phyloP scores from a whole-genome alignment of 2,329 filamentous ascomycete genomes.

The Diaporthe citriasiana region DNA sequence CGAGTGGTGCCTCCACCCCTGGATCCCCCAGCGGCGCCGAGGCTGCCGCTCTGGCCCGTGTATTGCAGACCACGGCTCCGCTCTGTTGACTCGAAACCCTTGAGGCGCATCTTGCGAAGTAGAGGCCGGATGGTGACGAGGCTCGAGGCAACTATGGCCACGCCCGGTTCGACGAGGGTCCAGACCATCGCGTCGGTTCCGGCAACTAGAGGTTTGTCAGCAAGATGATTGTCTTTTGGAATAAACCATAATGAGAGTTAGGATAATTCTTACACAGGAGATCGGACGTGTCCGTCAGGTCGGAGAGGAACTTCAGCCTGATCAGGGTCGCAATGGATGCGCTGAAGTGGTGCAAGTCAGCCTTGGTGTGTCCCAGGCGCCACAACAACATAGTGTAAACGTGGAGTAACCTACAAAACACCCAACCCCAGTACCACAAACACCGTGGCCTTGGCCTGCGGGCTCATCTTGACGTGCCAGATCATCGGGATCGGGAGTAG shows the following conservation, averaged over 20 bases:
- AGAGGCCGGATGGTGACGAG: conserved; percentile 69
- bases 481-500: conserved; percentile 68
- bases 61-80: conserved; percentile 51
- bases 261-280: conserved; percentile 61
- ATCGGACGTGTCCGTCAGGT: conserved; percentile 60
- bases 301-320: conserved; percentile 62
- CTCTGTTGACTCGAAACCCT: conserved; percentile 61
- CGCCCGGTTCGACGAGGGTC: conserved; percentile 69
- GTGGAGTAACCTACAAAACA: conserved; percentile 58
- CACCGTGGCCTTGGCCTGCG: conserved; percentile 66
- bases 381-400: too few relatives aligned
- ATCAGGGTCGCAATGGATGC: conserved; percentile 69
- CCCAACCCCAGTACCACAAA: conserved; percentile 64
- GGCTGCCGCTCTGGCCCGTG: conserved; percentile 48
- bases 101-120: conserved; percentile 62
- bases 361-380: background rate
- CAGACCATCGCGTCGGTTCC: conserved; percentile 68
- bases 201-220: conserved; percentile 52
- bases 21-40: conserved; percentile 15
- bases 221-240: background rate
- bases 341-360: conserved; percentile 48
- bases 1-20: conserved; percentile 18
- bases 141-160: conserved; percentile 68
- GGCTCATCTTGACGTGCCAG: conserved; percentile 67
- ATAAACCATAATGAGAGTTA: background rate